Conservation (phyloP, 1,284 basidiomycete genomes). For the Cerrena zonata region DNA sequence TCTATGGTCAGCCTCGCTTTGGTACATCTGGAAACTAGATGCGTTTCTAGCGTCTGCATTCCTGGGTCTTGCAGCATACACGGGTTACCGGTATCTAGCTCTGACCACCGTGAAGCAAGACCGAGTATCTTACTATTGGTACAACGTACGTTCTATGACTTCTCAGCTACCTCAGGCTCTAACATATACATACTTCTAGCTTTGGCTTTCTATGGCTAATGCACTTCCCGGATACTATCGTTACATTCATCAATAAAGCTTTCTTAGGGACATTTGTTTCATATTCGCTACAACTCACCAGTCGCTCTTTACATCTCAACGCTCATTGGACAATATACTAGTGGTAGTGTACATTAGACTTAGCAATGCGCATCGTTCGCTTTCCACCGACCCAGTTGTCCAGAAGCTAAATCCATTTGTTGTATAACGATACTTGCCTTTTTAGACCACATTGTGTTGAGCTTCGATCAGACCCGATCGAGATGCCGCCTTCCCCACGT, state of each 20-base stretch:
- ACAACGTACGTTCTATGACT: conserved; percentile 1
- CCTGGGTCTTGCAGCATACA: neutral
- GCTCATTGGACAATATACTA: neutral
- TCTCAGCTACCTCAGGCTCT: too few species aligned
- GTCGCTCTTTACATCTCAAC: neutral
- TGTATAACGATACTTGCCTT: neutral
- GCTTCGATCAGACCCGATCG: too few species aligned
- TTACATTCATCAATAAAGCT: neutral
- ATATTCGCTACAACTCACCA: neutral
- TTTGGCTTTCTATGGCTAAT: neutral
- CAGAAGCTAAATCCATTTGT: neutral
- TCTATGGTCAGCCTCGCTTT: conserved; percentile 14
- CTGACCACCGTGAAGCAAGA: neutral
- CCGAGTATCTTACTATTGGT: neutral
- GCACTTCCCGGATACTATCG: neutral
- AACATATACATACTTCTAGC: neutral
- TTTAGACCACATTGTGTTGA: too few species aligned
- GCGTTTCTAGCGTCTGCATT: neutral
- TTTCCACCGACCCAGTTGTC: neutral
- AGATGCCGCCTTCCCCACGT: too few species aligned
- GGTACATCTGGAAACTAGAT: conserved; percentile 8
- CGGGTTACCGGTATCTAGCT: neutral
- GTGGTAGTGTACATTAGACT: neutral
- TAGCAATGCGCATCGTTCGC: neutral
- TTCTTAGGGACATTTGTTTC: neutral